Conservation (phyloP, 805 yeast genomes). For the Debaryomyces castellii region DNA sequence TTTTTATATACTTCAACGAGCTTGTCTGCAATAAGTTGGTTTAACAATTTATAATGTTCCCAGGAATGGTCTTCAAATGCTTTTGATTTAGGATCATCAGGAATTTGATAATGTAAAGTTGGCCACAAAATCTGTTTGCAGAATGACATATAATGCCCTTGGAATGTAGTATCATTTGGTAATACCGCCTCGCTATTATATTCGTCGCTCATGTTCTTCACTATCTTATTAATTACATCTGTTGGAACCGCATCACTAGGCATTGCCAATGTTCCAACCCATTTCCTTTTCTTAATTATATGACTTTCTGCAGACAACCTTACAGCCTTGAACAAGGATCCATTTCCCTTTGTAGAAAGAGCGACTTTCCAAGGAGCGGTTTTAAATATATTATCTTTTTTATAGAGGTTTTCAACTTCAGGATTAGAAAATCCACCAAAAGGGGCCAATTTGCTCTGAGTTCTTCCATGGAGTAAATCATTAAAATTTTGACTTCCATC, state of each 20-base stretch:
- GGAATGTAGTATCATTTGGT: slow-evolving; percentile 75
- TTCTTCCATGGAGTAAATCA: slow-evolving; percentile 26
- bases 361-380: slow-evolving; percentile 74
- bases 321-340: slow-evolving; percentile 84
- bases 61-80: slow-evolving; percentile 96
- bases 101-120: slow-evolving; percentile 87
- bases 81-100: slow-evolving; percentile 90
- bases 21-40: slow-evolving; percentile 76
- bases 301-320: slow-evolving; percentile 48
- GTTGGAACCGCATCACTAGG: slow-evolving; percentile 81
- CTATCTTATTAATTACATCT: slow-evolving; percentile 53
- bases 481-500: slow-evolving; percentile 17
- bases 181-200: slow-evolving; percentile 65
- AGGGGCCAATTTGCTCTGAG: slow-evolving; percentile 46
- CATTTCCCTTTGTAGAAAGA: slow-evolving; percentile 75
- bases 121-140: slow-evolving; percentile 98
- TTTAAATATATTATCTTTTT: slow-evolving; percentile 48
- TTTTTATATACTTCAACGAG: slow-evolving; percentile 56
- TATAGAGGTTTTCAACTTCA: slow-evolving; percentile 46
- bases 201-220: slow-evolving; percentile 42
- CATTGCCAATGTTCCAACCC: slow-evolving; percentile 93
- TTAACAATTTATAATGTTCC: slow-evolving; percentile 75
- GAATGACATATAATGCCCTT: slow-evolving; percentile 87
- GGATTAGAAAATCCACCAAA: slow-evolving; percentile 77
- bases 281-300: slow-evolving; percentile 41